Percentiles rank a stretch among this genome's conserved stretches.
phyloP scores from a whole-genome alignment of 129 eudicot species.

The Smallanthus sonchifolius region DNA sequence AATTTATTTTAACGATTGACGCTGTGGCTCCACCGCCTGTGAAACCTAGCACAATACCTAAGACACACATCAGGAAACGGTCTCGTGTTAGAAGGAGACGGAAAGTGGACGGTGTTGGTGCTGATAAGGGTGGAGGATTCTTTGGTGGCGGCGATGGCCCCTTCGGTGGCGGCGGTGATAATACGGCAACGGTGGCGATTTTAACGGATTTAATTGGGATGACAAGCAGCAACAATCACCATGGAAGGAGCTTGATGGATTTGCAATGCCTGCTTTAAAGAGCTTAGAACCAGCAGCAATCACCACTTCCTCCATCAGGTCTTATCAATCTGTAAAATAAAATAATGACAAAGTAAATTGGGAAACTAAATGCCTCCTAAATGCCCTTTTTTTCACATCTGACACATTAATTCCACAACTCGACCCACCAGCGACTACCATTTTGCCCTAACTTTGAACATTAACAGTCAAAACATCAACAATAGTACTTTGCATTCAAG shows the following conservation, averaged over 20 bases:
- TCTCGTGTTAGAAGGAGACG: slow-evolving; percentile 21
- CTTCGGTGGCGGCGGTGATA: slow-evolving; percentile 19
- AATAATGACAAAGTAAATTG: no score
- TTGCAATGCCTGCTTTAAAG: no score
- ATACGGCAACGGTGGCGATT: slow-evolving; percentile 10
- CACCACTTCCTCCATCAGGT: slow-evolving; percentile 28
- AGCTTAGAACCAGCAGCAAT: no score
- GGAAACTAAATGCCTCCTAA: no score
- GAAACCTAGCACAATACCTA: slow-evolving; percentile 29
- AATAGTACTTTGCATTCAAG: slow-evolving; percentile 36
- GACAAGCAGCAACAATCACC: no score
- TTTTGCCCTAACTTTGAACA: no score
- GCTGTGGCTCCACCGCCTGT: slow-evolving; percentile 42
- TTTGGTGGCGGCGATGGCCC: slow-evolving; percentile 29
- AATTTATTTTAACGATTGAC: slow-evolving; percentile 22
- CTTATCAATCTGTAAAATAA: slow-evolving; percentile 43
- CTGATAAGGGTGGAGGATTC: slow-evolving; percentile 24
- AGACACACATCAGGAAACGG: slow-evolving; percentile 14
- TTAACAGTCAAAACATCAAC: no score
- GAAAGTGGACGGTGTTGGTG: slow-evolving; percentile 6
- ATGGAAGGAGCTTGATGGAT: no score
- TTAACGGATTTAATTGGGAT: slow-evolving; percentile 29
- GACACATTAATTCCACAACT: no score
- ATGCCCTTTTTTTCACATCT: no score
- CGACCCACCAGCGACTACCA: no score